Percentiles rank a stretch among this genome's conserved stretches.
phyloP scores from a whole-genome alignment of 495 filamentous ascomycete genomes.

The Achaetomiella virescens region DNA sequence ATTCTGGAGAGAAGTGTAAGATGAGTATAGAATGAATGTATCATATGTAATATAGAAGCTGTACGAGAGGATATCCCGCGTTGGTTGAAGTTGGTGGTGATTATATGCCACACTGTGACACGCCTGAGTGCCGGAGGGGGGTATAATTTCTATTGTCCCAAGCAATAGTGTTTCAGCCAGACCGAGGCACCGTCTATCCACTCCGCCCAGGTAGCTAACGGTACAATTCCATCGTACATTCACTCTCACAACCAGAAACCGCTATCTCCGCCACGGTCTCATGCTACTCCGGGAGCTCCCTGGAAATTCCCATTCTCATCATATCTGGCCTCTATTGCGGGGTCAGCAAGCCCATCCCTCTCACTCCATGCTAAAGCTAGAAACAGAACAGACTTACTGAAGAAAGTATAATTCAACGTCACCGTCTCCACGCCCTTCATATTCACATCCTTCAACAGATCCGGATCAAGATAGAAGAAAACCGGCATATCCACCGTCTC shows the following conservation, averaged over 20 bases:
- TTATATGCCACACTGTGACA: background rate
- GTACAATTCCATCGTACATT: slow-evolving; percentile 3
- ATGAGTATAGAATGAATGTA: too few relatives aligned
- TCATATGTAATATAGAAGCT: background rate
- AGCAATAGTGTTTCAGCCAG: background rate
- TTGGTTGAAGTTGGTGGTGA: background rate
- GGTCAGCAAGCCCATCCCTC: slow-evolving; percentile 6
- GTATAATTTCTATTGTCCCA: background rate
- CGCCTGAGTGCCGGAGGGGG: background rate
- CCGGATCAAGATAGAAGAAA: slow-evolving; percentile 98
- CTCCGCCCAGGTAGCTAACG: background rate
- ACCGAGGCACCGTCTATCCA: background rate
- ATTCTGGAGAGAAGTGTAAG: background rate
- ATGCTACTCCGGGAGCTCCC: slow-evolving; percentile 4
- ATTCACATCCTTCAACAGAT: slow-evolving; percentile 81
- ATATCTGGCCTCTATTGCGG: slow-evolving; percentile 68
- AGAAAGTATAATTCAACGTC: slow-evolving; percentile 95
- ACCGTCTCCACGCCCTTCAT: slow-evolving; percentile 94
- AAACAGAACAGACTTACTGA: slow-evolving; percentile 65
- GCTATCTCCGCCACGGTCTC: background rate
- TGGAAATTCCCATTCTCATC: slow-evolving; percentile 64
- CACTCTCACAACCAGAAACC: too few relatives aligned
- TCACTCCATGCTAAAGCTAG: background rate
- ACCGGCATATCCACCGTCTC: slow-evolving; percentile 99
- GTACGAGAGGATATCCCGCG: too few relatives aligned